A percentile compares a stretch with the other conserved stretches of the same genome.
Conservation (phyloP, 176 grass and related monocot genomes). For the Bonia amplexicaulis region DNA sequence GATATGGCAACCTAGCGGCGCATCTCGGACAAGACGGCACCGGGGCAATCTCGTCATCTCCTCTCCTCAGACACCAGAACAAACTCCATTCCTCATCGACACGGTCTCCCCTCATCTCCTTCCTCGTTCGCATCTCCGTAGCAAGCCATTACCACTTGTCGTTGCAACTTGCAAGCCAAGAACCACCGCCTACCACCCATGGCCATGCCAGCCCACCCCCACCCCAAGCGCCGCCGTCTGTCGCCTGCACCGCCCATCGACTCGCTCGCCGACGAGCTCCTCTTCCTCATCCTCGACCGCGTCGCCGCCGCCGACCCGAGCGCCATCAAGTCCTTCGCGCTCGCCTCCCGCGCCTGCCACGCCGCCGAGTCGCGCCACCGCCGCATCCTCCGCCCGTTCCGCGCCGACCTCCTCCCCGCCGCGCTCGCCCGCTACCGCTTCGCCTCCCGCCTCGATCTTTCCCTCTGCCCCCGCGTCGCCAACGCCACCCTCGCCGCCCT, state of each 20-base stretch:
- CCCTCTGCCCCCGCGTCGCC: constrained; percentile 62
- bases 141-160: neutral
- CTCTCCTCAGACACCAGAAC: no score
- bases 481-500: constrained; percentile 30
- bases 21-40: neutral
- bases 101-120: neutral
- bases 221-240: constrained; percentile 16
- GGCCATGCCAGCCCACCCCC: neutral
- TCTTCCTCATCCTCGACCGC: constrained; percentile 70
- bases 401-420: constrained; percentile 42
- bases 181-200: neutral
- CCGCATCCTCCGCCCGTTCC: constrained; percentile 55
- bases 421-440: constrained; percentile 51
- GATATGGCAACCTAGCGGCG: neutral
- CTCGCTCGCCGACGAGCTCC: constrained; percentile 61
- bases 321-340: constrained; percentile 66
- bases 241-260: neutral
- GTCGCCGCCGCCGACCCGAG: constrained; percentile 40
- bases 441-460: constrained; percentile 47
- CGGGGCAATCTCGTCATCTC: neutral
- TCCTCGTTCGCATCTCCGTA: neutral
- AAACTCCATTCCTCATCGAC: neutral
- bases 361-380: constrained; percentile 70
- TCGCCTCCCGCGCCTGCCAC: constrained; percentile 68
- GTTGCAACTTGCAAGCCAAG: neutral